A percentile compares a stretch with the other conserved stretches of the same genome.
phyloP scores from a whole-genome alignment of 1,284 basidiomycete species.

The Thecaphora frezii region DNA sequence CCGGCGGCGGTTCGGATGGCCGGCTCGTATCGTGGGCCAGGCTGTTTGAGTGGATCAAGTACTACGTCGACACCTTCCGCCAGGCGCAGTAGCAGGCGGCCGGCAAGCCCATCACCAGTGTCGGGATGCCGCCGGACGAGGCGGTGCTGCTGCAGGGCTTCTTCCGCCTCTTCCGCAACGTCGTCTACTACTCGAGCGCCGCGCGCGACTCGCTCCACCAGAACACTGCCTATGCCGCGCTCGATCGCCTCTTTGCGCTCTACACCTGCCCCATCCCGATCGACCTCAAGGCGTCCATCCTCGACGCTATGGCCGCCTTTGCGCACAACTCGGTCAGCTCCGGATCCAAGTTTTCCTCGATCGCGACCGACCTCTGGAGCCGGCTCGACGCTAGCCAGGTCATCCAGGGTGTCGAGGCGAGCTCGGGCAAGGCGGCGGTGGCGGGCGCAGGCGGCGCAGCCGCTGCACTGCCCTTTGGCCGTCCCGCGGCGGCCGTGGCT shows the following conservation, averaged over 20 bases:
- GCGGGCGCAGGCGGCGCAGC: no score
- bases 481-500: slow-evolving; percentile 9
- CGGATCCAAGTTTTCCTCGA: slow-evolving; percentile 59
- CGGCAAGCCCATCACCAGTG: not conserved
- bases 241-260: slow-evolving; percentile 70
- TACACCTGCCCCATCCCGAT: slow-evolving; percentile 65
- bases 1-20: slow-evolving; percentile 31
- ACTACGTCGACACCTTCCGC: slow-evolving; percentile 54
- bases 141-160: slow-evolving; percentile 78
- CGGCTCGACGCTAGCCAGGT: slow-evolving; percentile 69
- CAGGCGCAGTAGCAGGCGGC: slow-evolving; percentile 16
- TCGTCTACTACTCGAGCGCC: slow-evolving; percentile 75
- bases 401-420: slow-evolving; percentile 17
- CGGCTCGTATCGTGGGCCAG: slow-evolving; percentile 53
- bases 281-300: slow-evolving; percentile 86
- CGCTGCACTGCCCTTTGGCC: slow-evolving; percentile 12
- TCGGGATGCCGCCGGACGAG: slow-evolving; percentile 70
- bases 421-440: slow-evolving; percentile 11
- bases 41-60: slow-evolving; percentile 56
- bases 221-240: slow-evolving; percentile 70
- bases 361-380: slow-evolving; percentile 78
- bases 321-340: slow-evolving; percentile 26
- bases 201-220: slow-evolving; percentile 77
- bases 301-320: slow-evolving; percentile 82
- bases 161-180: slow-evolving; percentile 76